Conservation (phyloP, 2,329 filamentous ascomycete genomes). For the Pseudofabraea citricarpa region DNA sequence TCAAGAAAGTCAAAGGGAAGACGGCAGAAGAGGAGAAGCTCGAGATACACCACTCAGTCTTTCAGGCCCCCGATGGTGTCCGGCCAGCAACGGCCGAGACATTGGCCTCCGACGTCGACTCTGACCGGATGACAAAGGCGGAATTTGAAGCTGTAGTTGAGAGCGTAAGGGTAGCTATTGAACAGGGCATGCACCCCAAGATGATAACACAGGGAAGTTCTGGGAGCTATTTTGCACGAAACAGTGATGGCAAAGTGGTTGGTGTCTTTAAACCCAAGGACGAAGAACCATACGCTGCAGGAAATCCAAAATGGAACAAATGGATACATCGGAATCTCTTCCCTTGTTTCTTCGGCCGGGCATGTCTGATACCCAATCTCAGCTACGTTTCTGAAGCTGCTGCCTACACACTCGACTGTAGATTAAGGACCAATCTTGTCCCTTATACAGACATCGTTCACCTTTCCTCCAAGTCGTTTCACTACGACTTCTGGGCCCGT, state of each 20-base stretch:
- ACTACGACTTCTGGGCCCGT: constrained; percentile 96
- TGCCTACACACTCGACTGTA: constrained; percentile 88
- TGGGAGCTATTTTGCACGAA: constrained; percentile 94
- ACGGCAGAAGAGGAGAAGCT: constrained; percentile 76
- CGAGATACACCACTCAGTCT: constrained; percentile 97
- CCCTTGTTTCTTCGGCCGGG: constrained; percentile 92
- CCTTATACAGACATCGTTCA: constrained; percentile 95
- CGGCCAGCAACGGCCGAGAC: constrained; percentile 73
- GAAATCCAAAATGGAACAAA: constrained; percentile 99
- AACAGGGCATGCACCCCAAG: constrained; percentile 85
- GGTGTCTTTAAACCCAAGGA: constrained; percentile 99
- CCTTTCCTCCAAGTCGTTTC: constrained; percentile 93
- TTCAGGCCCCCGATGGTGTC: constrained; percentile 86
- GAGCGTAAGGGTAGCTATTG: constrained; percentile 84
- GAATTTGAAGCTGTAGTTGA: constrained; percentile 88
- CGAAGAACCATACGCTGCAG: constrained; percentile 93
- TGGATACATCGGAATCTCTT: constrained; percentile 98
- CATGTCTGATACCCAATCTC: constrained; percentile 91
- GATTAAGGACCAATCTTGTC: constrained; percentile 85
- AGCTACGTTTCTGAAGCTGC: constrained; percentile 98
- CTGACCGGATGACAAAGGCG: constrained; percentile 66
- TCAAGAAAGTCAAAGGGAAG: constrained; percentile 68
- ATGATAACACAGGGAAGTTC: constrained; percentile 98
- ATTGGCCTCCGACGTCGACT: constrained; percentile 55
- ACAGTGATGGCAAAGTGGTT: constrained; percentile 86